Percentiles rank a stretch among this genome's conserved stretches.
These are phyloP conservation scores for Pythium graminicola DNA, from an alignment of 352 stramenopile species.

Conservation along the genomic window DNA sequence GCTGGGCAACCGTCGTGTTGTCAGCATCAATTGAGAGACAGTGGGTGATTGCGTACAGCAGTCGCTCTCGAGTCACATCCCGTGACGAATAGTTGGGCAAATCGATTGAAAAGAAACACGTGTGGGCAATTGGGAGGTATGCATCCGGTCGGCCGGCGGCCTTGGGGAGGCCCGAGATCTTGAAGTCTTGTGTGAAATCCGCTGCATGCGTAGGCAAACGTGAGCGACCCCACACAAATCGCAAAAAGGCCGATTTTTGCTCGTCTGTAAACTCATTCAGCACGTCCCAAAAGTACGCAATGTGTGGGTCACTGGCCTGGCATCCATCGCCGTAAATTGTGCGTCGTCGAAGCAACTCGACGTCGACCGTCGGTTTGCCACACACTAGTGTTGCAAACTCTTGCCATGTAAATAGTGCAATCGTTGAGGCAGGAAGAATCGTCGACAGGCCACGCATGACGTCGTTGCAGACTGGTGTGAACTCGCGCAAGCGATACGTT, in stretches of 20 bases:
- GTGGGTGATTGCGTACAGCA: constrained; percentile 86
- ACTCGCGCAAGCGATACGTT: constrained; percentile 73
- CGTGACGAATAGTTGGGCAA: constrained; percentile 65
- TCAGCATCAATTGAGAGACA: constrained; percentile 85
- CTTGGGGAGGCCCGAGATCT: constrained; percentile 82
- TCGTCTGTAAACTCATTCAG: constrained; percentile 81
- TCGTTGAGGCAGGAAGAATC: constrained; percentile 73
- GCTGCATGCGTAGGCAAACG: constrained; percentile 83
- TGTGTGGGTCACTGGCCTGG: constrained; percentile 75
- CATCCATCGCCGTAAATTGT: constrained; percentile 90
- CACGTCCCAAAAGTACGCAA: constrained; percentile 89
- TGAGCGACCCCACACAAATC: constrained; percentile 85
- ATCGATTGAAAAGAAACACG: constrained; percentile 88
- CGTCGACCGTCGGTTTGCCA: constrained; percentile 83
- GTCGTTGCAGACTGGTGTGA: constrained; percentile 62
- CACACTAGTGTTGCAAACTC: constrained; percentile 88
- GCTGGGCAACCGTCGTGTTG: constrained; percentile 85
- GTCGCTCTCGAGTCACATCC: constrained; percentile 75
- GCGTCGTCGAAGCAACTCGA: constrained; percentile 73
- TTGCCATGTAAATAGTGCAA: constrained; percentile 83
- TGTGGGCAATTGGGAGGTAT: constrained; percentile 84
- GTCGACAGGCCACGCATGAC: constrained; percentile 77
- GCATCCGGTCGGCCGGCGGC: constrained; percentile 62
- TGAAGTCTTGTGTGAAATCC: constrained; percentile 88
- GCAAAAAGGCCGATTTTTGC: constrained; percentile 87